Evolutionary conservation across 1,284 basidiomycete species (phyloP), one percentile per base, ranked within the genome.

Genomic region (Cutaneotrichosporon dermatis): DNA sequence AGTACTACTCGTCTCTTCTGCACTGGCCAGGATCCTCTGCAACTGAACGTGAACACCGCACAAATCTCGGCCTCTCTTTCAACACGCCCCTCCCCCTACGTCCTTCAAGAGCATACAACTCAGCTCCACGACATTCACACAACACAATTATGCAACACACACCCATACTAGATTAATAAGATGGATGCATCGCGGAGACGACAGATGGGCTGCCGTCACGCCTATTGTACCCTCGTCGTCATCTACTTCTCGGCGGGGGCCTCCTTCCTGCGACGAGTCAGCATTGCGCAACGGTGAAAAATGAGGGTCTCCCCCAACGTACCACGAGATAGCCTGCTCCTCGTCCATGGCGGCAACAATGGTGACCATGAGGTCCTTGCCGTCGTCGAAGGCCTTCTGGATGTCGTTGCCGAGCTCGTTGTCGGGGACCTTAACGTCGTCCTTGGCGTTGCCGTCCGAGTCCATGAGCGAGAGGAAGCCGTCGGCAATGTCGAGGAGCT

Each of bases 381-480:
- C 92, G 0, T 83, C 87, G 0, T 96, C 89, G 76, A 96, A 97
- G 51, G 79, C 86, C 36, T 64, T 66, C 73, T 83, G 67, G 70
- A 99, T 93, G 69, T 88, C 80, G 61, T 83, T 81, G 69, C 95
- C 95, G 56, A 97, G 68, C 13, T 92, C 88, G 62, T 84, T 82
- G 62, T 97, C 94, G 56, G 95, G 96, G 69, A 97, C 79, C 79
- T 88, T 89, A 80, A 99, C 91, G 80, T 99, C 95, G 78, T 98
- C 92, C 84, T 99, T 99, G 75, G 89, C 43, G 71, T 75, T 75
- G 65, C 93, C 94, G 63, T 97, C 93, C 72, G 76, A 64, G 72
- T 83, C 85, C 90, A 99, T 90, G 76, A 99, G 85, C 85, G 94
- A 97, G 75, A 99, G 88, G 86, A 89, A 97, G 69, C 87, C 77